Evolutionary conservation across 306 rosid species (phyloP), one percentile per base, ranked within the genome.

Genomic region (Rosa rugosa): DNA sequence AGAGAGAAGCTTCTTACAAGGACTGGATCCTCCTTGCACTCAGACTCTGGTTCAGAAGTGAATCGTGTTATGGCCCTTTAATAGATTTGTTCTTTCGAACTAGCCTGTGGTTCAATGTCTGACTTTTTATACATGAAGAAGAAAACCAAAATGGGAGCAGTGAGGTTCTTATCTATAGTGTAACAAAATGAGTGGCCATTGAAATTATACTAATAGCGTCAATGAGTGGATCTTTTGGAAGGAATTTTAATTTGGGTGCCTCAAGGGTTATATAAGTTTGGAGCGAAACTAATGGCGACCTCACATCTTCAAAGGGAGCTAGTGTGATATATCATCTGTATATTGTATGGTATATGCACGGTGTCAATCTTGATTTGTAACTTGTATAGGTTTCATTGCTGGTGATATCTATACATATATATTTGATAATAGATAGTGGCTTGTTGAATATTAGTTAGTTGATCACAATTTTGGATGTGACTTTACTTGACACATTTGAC

Each of bases 41-140:
- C 93, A 0, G 89, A 90, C 76, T 84, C 97, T 23, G 97, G 92
- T 13, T 77, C 91, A 11, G 98, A 92, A 86, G 25, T 88, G 16
- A 87, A 90, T 72, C 90, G 85, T 54, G 89, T 92, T 45, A 90
- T 80, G 75, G 97, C 97, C 75, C 83, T 94, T 78, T 93, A 80
- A 89, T 80, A 65, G 62, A 64, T 59, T 49, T 73, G 62, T 40
- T 74, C 69, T 64, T 62, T 59, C 46, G 50, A 68, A 69, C 34
- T 75, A 77, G 50, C 79, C 77, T 71, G 51, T 72, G 71, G 62
- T 73, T n/a, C 78, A 38, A 69, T 60, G 62, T 47, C 71, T 44
- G 14, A 42, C 54, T 36, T 71, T 76, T 72, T 79, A 73, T 41
- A 69, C 34, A n/a, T 17, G 59, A 49, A 64, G 50, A 70, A 75